phyloP scores from a whole-genome alignment of 225 moss, liverwort and hornwort genomes.

The Physcomitrium patens region DNA sequence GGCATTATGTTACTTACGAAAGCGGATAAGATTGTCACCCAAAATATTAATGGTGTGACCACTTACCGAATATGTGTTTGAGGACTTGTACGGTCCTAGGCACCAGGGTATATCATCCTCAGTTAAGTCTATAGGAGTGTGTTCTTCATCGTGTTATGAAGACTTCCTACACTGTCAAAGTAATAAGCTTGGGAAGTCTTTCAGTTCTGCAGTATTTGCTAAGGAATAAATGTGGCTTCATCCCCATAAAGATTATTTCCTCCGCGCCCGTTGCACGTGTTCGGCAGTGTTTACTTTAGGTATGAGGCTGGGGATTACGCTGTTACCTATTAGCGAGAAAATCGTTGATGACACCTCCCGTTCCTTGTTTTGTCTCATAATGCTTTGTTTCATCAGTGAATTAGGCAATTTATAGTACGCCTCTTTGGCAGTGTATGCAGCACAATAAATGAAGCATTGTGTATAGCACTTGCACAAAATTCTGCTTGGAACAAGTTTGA shows the following conservation, averaged over 20 bases:
- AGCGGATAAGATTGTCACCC: slow-evolving; percentile 64
- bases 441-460: too few relatives aligned
- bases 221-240: not conserved
- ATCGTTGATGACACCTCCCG: not conserved
- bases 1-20: slow-evolving; percentile 62
- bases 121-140: not conserved
- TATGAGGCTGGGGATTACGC: not conserved
- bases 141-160: slow-evolving; percentile 1
- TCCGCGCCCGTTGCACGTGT: not conserved
- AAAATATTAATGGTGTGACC: slow-evolving; percentile 54
- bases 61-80: slow-evolving; percentile 61
- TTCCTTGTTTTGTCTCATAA: slow-evolving; percentile 34
- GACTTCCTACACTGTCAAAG: not conserved
- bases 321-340: not conserved
- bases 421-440: not conserved
- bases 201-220: not conserved
- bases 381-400: slow-evolving; percentile 40
- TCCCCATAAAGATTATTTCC: not conserved
- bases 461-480: slow-evolving; percentile 39
- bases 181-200: not conserved
- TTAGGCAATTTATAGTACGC: slow-evolving; percentile 2
- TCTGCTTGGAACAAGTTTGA: slow-evolving; percentile 55
- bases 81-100: not conserved
- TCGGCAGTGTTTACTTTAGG: not conserved
- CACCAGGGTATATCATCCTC: not conserved